phyloP scores from a whole-genome alignment of 1,139 yeast genomes.

The Zygosaccharomyces sapae region DNA sequence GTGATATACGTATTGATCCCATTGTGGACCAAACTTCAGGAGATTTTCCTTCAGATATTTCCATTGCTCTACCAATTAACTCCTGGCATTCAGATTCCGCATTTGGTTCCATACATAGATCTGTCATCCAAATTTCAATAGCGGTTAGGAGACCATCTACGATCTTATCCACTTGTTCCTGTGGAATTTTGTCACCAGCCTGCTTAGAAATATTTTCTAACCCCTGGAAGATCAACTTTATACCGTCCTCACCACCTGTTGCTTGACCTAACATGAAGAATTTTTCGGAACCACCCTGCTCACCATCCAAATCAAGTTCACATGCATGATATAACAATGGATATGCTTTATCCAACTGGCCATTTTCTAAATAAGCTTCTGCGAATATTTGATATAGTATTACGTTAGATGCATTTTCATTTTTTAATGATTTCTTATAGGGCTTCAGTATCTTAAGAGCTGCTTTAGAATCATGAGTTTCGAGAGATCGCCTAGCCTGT shows the following conservation, averaged over 20 bases:
- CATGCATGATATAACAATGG: constrained; percentile 60
- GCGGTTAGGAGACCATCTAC: constrained; percentile 78
- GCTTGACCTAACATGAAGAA: constrained; percentile 89
- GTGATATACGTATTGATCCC: constrained; percentile 88
- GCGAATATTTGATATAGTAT: constrained; percentile 49
- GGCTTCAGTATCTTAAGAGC: constrained; percentile 42
- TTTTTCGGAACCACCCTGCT: constrained; percentile 63
- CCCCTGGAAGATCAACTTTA: constrained; percentile 62
- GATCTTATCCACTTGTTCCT: constrained; percentile 42
- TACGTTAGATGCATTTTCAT: constrained; percentile 35
- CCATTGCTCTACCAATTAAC: constrained; percentile 61
- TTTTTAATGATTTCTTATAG: constrained; percentile 29
- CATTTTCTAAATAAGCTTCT: constrained; percentile 72
- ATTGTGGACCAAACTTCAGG: constrained; percentile 81
- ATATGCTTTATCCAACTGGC: constrained; percentile 75
- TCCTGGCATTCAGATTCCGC: constrained; percentile 81
- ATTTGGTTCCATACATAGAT: constrained; percentile 86
- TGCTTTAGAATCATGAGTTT: constrained; percentile 39
- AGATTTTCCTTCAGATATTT: constrained; percentile 50
- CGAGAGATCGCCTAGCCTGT: constrained; percentile 38
- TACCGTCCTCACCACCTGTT: constrained; percentile 76
- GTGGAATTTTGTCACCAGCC: constrained; percentile 32
- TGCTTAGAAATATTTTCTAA: constrained; percentile 43
- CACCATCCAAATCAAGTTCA: constrained; percentile 63
- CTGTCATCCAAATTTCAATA: constrained; percentile 99